These are phyloP conservation scores for Microsporum audouinii DNA, from an alignment of 2,329 filamentous ascomycete species.

Conservation along the genomic window DNA sequence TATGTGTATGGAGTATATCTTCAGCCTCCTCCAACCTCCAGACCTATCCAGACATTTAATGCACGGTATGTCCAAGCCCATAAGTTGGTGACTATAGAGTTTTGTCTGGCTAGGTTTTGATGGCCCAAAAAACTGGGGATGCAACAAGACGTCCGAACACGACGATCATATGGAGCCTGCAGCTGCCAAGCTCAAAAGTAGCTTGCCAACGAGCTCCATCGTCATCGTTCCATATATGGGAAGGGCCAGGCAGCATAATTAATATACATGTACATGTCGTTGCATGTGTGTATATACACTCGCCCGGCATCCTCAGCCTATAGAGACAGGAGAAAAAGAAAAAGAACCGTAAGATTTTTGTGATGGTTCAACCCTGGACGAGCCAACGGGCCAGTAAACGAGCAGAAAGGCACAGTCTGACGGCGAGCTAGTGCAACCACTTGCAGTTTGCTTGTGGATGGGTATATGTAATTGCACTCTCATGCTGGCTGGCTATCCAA, in stretches of 20 bases:
- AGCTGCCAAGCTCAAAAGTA: not conserved
- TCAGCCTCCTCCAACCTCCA: not conserved
- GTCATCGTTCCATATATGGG: not conserved
- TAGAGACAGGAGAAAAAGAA: not conserved
- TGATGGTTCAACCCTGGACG: slow-evolving; percentile 1
- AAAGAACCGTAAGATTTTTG: not conserved
- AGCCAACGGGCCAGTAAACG: not conserved
- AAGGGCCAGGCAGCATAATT: not conserved
- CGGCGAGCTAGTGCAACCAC: not conserved
- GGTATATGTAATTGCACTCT: not conserved
- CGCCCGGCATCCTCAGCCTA: not conserved
- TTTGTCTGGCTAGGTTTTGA: not conserved
- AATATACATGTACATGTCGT: not conserved
- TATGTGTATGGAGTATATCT: not conserved
- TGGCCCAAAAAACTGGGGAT: no score
- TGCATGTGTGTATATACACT: not conserved
- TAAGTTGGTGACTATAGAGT: not conserved
- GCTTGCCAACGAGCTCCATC: not conserved
- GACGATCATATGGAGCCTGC: slow-evolving; percentile 1
- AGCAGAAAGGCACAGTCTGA: not conserved
- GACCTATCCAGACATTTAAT: not conserved
- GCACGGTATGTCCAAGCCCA: not conserved
- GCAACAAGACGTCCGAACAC: not conserved
- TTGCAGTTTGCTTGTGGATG: not conserved
- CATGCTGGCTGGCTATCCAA: not conserved